Base-by-base conservation (phyloP, 495 filamentous ascomycete genomes). In the Tetracladium setigerum region DNA sequence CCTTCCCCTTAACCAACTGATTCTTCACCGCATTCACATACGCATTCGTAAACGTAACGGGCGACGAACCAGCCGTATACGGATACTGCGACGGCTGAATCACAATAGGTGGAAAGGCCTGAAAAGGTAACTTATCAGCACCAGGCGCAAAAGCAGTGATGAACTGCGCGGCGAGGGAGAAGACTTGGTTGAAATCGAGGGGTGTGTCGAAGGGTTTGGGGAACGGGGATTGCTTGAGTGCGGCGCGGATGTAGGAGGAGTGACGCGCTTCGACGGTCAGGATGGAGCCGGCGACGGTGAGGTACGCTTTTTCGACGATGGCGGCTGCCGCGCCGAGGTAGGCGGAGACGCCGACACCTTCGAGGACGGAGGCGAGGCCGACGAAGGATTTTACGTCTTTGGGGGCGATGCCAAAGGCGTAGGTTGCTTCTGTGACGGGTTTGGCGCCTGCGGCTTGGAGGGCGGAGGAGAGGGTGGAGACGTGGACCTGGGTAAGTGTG, bases 201-300 rank as follows among this genome's bases (percentile, higher is more conserved):
- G 69, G 67, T 1, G 60, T 62, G 45, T 71, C 71, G 55, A 70
- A 70, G 0, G 67, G 49, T 40, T 65, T 58, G n/a, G 73, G 60
- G 58, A 75, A 73, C 1, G 72, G 67, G 24, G 46, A 42, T 43
- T 52, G n/a, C 4, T 35, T 44, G 24, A 48, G 45, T 5, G 52
- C 34, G 15, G 60, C 58, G 38, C 71, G 64, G 40, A 74, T 50
- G 58, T 69, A 73, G 14, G 70, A 55, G 14, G 58, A 62, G 56
- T 75, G 73, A 15, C 73, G 62, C 12, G 68, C 62, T 48, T 77
- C 73, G 38, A 74, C 59, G 8, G 70, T 68, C 15, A 72, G 47
- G 57, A 77, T 75, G 40, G 63, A 63, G 33, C 61, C 68, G 18
- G 71, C 67, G 7, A 63, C 66, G 1, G 67, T 67, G 24, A 75